Base-by-base conservation (phyloP, 768 basidiomycete genomes). In the Psilocybe cubensis region DNA sequence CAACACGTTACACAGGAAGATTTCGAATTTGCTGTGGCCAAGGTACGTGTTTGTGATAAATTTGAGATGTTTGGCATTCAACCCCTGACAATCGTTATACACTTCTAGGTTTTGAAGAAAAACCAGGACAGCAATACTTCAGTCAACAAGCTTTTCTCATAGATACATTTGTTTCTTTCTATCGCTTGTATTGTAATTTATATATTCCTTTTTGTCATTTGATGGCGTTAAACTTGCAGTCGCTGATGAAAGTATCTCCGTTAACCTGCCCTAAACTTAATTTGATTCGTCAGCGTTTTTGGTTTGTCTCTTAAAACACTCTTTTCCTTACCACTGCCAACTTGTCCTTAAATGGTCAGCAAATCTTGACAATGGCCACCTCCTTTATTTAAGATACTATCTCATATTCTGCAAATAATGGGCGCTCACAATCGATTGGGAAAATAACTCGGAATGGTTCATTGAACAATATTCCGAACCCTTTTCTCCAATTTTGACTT, bases 1-100 rank as follows among this genome's bases (percentile, higher is more conserved):
- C 96, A 97, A 63, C 96, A 98, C 71, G 96, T 98, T 49, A 97
- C 96, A 3, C 96, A 97, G 73, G 96, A 98, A 69, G 96, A 98
- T 68, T 98, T 98, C 67, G 97, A 98, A 79, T 95, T 98, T 78
- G 96, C 96, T 29, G 91, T 98, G 11, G 95, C 96, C 2, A 98
- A 97, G 84, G 94, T 91, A 44, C 14, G 48, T 41, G 18, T 25
- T 17, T 21, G 7, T 51, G 4, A 74, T 71, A 41, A 55, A 43
- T 54, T 52, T 29, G 35, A 48, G 21, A 51, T 27, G 23, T n/a
- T 25, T 54, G 21, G 45, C 5, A 44, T 24, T 18, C 11, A 43
- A 33, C 7, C 31, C n/a, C 35, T 38, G 35, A 38, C 35, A 38
- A 38, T 17, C 14, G 12, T 8, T 17, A 43, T 11, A 24, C 48